Conservation (phyloP, 2,329 filamentous ascomycete genomes). For the Blastomyces emzantsi region DNA sequence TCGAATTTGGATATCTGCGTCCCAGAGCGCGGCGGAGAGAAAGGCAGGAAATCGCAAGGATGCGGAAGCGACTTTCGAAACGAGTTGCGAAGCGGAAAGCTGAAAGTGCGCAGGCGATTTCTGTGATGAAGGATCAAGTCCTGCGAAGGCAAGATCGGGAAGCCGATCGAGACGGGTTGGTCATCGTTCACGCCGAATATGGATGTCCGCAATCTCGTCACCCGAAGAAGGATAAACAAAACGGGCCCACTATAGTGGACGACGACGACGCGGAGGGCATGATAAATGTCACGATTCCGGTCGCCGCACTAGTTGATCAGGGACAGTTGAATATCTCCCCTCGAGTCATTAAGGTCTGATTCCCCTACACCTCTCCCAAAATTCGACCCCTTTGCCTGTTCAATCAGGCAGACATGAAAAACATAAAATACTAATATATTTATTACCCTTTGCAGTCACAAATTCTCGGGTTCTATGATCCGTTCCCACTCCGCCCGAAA, state of each 20-base stretch:
- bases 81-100: constrained; percentile 28
- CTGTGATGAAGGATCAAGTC: constrained; percentile 35
- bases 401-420: neutral
- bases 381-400: neutral
- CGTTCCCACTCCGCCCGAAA: constrained; percentile 35
- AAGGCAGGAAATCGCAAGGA: constrained; percentile 26
- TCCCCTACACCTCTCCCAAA: neutral
- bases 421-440: constrained; percentile 17
- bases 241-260: constrained; percentile 20
- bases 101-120: constrained; percentile 33
- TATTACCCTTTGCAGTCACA: constrained; percentile 26
- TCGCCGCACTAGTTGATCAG: constrained; percentile 38
- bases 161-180: constrained; percentile 27
- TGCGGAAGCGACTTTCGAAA: constrained; percentile 31
- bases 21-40: constrained; percentile 31
- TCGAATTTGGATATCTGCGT: constrained; percentile 36
- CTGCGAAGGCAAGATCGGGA: constrained; percentile 31
- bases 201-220: constrained; percentile 25
- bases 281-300: constrained; percentile 36
- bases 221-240: constrained; percentile 17
- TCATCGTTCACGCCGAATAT: constrained; percentile 36
- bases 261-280: constrained; percentile 4
- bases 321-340: constrained; percentile 33
- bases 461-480: constrained; percentile 38
- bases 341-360: constrained; percentile 28